phyloP scores from a whole-genome alignment of 768 basidiomycete species.

The Russula virescens region DNA sequence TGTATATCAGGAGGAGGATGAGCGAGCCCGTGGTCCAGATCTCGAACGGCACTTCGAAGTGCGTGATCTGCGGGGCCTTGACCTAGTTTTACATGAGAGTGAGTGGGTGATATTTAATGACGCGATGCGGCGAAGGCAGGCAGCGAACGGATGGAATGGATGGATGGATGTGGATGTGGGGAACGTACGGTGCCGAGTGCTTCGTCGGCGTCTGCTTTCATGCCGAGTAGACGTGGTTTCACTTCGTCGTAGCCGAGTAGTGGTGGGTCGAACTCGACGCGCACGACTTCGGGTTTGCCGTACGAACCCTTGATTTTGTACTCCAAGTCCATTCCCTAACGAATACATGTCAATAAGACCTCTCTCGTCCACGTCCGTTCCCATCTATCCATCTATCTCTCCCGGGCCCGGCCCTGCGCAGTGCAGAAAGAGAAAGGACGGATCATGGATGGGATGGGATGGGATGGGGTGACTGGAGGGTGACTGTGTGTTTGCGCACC shows the following conservation, averaged over 20 bases:
- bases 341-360: not conserved
- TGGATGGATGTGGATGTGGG: no score
- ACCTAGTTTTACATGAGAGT: no score
- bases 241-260: constrained; percentile 73
- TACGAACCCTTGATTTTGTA: constrained; percentile 50
- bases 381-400: no score
- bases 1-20: constrained; percentile 33
- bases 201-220: constrained; percentile 79
- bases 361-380: no score
- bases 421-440: no score
- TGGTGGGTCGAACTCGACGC: constrained; percentile 63
- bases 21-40: constrained; percentile 29
- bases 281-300: constrained; percentile 41
- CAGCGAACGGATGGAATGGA: no score
- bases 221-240: constrained; percentile 69
- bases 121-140: no score
- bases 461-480: not conserved
- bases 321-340: constrained; percentile 62
- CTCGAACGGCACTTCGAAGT: constrained; percentile 44
- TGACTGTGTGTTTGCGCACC: constrained; percentile 34
- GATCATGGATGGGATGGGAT: no score
- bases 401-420: no score
- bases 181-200: constrained; percentile 72
- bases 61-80: constrained; percentile 49
- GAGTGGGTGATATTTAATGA: no score